Evolutionary conservation across 108 stramenopile species (phyloP), one percentile per base, ranked within the genome.

Genomic region (Fragilariopsis cylindrus): DNA sequence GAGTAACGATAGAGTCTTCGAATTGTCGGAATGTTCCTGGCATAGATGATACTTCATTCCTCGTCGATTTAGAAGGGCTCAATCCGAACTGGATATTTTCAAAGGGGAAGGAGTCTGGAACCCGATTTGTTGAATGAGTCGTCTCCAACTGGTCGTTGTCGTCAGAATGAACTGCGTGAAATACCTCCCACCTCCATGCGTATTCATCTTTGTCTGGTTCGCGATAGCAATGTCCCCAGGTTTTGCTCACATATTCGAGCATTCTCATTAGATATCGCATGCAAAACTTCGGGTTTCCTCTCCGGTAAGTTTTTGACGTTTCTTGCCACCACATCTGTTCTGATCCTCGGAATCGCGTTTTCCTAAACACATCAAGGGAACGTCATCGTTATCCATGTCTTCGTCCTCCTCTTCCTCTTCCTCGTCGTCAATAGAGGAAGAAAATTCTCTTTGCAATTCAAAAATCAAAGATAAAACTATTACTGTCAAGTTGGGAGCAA

Each of bases 131-230:
- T 43, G 81, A 81, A 60, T 81, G 81, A 68, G 65, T 70, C 30
- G 30, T 30, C 78, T 76, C 81, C 80, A 75, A 70, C 60, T 85
- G 41, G 45, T 63, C 62, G 71, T 55, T 49, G 56, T 63, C 50
- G 52, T 76, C 52, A 19, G 55, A 69, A 67, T 80, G 50, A 50
- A 76, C 73, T 46, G 82, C 86, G 79, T 83, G 88, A 69, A 76
- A 86, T 62, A 81, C 79, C 82, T 83, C 90, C 87, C 87, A 90
- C 47, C 89, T 81, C 91, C 92, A 93, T 46, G 88, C 86, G 76
- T 85, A 87, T n/a, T 94, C 90, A 5, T 80, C 69, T 74, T 87
- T 75, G n/a, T 82, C 64, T 8, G 87, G 88, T 57, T 94, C 93
- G 19, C 81, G 72, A 62, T 85, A 88, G n/a, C 91, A 67, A 72